These are phyloP conservation scores for Ascomycota sp. DNA, from an alignment of 2,329 filamentous ascomycete species.

Conservation along the genomic window DNA sequence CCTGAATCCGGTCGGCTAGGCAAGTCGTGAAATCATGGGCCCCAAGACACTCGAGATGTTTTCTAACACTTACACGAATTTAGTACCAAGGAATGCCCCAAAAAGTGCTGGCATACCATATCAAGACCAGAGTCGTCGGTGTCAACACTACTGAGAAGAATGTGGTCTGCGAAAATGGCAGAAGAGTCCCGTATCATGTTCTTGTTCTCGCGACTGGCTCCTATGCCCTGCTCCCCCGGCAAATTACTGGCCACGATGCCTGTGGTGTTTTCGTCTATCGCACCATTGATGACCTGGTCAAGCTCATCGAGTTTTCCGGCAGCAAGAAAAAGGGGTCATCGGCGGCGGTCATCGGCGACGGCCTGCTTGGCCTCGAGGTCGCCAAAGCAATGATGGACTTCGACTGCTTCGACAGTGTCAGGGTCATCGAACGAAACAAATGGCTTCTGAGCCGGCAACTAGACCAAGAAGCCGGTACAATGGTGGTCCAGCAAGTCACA, in stretches of 20 bases:
- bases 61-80: not conserved
- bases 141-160: constrained; percentile 43
- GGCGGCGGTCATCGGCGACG: constrained; percentile 67
- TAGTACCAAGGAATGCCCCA: constrained; percentile 43
- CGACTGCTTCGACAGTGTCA: constrained; percentile 51
- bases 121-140: constrained; percentile 50
- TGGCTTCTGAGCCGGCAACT: constrained; percentile 74
- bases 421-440: constrained; percentile 59
- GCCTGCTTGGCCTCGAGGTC: constrained; percentile 68
- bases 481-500: constrained; percentile 67
- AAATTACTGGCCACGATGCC: constrained; percentile 60
- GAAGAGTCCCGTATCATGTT: constrained; percentile 53
- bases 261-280: constrained; percentile 78
- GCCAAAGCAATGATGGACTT: constrained; percentile 86
- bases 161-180: constrained; percentile 50
- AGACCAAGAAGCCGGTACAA: constrained; percentile 57
- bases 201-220: constrained; percentile 75
- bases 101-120: constrained; percentile 53
- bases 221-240: constrained; percentile 50
- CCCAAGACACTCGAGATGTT: not conserved
- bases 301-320: constrained; percentile 53
- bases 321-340: constrained; percentile 35
- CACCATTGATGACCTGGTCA: constrained; percentile 62
- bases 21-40: constrained; percentile 11
- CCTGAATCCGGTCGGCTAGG: constrained; percentile 69